A percentile compares a stretch with the other conserved stretches of the same genome.
Conservation (phyloP, 2,329 filamentous ascomycete species). For the Chlorencoelia australis region DNA sequence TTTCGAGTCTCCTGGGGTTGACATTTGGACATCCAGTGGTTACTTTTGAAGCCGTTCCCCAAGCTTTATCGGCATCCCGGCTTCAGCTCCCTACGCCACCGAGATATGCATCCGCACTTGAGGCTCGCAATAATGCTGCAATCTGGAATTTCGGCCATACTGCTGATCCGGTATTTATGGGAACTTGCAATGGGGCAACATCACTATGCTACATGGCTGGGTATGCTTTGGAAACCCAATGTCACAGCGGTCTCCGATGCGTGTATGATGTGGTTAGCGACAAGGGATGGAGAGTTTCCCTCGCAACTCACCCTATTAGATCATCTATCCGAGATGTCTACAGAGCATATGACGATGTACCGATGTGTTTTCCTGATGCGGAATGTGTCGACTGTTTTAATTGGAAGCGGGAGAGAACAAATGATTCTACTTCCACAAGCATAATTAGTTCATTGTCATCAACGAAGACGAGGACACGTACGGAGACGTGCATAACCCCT, state of each 20-base stretch:
- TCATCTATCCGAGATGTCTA: slow-evolving; percentile 79
- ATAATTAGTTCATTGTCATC: slow-evolving; percentile 46
- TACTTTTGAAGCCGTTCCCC: slow-evolving; percentile 84
- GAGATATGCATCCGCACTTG: slow-evolving; percentile 39
- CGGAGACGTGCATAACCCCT: slow-evolving; percentile 76
- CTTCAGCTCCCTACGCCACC: slow-evolving; percentile 77
- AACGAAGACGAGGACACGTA: slow-evolving; percentile 51
- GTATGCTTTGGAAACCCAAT: slow-evolving; percentile 80
- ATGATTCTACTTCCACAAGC: slow-evolving; percentile 62
- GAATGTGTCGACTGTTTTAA: slow-evolving; percentile 78
- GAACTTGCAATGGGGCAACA: slow-evolving; percentile 77
- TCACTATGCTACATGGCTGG: slow-evolving; percentile 78
- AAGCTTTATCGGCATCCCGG: slow-evolving; percentile 74
- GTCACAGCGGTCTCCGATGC: slow-evolving; percentile 77
- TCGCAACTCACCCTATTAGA: slow-evolving; percentile 80
- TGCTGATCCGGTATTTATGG: slow-evolving; percentile 86
- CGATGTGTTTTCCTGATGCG: slow-evolving; percentile 60
- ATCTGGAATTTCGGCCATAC: slow-evolving; percentile 87
- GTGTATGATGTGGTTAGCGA: slow-evolving; percentile 85
- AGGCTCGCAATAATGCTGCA: slow-evolving; percentile 60
- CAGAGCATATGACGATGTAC: slow-evolving; percentile 67
- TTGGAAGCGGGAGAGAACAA: slow-evolving; percentile 92
- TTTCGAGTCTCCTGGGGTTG: slow-evolving; percentile 72
- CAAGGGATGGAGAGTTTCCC: slow-evolving; percentile 80
- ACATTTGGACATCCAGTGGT: slow-evolving; percentile 81